Percentiles rank a stretch among this genome's conserved stretches.
Evolutionary conservation across 768 basidiomycete genomes (phyloP).

Genomic region (Asterophora lycoperdoides): DNA sequence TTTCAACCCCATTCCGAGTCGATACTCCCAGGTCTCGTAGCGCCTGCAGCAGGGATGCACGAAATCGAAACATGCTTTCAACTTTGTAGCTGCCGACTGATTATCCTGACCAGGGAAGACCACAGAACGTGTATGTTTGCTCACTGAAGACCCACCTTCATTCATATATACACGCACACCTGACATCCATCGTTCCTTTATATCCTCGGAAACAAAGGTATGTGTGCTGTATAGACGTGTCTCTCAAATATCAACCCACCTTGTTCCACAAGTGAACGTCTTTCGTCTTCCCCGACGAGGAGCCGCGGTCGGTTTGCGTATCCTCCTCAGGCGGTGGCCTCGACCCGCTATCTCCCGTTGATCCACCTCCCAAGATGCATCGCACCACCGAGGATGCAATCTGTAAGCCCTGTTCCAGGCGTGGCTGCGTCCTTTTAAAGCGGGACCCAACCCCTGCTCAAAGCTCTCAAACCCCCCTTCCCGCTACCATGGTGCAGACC

Average conservation of each 20-base stretch:
- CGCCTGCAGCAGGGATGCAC: too few species aligned
- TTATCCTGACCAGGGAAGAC: background rate
- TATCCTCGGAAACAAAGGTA: background rate
- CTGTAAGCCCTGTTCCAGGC: background rate
- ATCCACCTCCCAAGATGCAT: constrained; percentile 8
- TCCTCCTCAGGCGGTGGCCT: background rate
- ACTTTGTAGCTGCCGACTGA: too few species aligned
- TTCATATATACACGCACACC: background rate
- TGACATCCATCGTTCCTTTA: background rate
- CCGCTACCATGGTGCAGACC: constrained; percentile 11
- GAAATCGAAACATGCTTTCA: too few species aligned
- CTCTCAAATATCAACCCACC: too few species aligned
- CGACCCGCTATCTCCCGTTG: constrained; percentile 4
- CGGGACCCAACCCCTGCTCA: background rate
- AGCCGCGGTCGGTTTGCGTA: constrained; percentile 8
- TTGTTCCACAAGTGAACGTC: background rate
- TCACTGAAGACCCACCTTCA: background rate
- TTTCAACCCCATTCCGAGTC: too few species aligned
- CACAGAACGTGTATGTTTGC: background rate
- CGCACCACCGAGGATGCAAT: constrained; percentile 11
- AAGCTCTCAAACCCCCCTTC: background rate
- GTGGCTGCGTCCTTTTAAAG: constrained; percentile 5
- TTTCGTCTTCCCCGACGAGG: background rate
- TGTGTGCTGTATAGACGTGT: too few species aligned
- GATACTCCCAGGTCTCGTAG: too few species aligned